Evolutionary conservation across 805 yeast species (phyloP), one percentile per base, ranked within the genome.

Genomic region (Saccharomycopsis fibuligera): DNA sequence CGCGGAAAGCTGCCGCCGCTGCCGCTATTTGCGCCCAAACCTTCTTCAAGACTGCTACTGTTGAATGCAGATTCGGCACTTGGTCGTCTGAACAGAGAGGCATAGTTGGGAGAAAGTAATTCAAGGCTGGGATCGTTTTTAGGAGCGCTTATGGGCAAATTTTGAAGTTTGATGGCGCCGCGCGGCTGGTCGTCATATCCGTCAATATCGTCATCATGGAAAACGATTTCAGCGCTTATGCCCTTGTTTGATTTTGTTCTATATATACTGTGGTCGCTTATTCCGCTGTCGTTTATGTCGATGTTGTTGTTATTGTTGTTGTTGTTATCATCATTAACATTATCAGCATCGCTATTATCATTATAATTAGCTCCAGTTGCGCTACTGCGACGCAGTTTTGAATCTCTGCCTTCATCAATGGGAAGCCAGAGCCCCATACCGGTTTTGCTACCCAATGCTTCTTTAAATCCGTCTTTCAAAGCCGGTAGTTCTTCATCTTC

Each of bases 41-140:
- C 51, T 8, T 40, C 50, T 39, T 47, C 45, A 14, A 42, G 38
- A 23, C 30, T 44, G 21, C 42, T 24, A 23, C 30, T 30, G 16
- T 38, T 23, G n/a, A 42, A 42, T 8, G 17, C 35, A 25, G 35
- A 22, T 3, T 42, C 45, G n/a, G 22, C 45, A 8, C 38, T 25
- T 10, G 33, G 30, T 10, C 16, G 38, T n/a, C 29, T 30, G 14
- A 31, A 30, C 2, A 24, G 35, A 3, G 37, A 23, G n/a, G 29
- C 25, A 44, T 44, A 44, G 24, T 37, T 21, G 5, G 55, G 55
- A 2, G 51, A 47, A 8, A 52, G 42, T n/a, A 46, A 33, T 21
- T 49, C 51, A 12, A 46, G 9, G 14, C 47, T 38, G 12, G 54
- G 55, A 41, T 52, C 54, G 22, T 48, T 36, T 21, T 35, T 48